Evolutionary conservation across 768 basidiomycete genomes (phyloP), one percentile per base, ranked within the genome.

Genomic region (Multifurca ochricompacta): DNA sequence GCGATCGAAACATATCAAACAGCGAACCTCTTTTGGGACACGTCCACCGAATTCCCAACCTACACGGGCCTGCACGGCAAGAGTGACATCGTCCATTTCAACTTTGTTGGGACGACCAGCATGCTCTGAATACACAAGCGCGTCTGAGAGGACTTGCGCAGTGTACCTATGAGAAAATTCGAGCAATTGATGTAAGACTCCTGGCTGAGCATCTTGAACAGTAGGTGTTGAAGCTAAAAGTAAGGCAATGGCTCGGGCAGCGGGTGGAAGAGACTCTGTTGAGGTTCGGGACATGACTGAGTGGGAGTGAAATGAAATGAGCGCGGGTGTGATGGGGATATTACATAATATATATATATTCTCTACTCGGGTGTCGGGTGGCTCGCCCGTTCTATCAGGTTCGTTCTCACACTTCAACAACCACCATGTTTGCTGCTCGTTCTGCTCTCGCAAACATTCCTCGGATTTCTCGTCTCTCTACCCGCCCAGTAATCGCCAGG

Each of bases 1-100:
- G 18, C 23, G 19, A 16, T 16, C 11, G 2, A 23, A 14, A 40
- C 6, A 21, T 14, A 35, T 32, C 9, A 19, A 34, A 16, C 23
- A 51, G 68, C 73, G 27, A 53, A 91, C 90, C 80, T 92, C 90
- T 70, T 91, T 91, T 3, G 90, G 90, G 27, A 92, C 81, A 35
- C 89, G 77, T 6, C 91, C 90, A 21, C 89, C 90, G 66, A 91
- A 87, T 68, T 92, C 91, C 91, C 91, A 92, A 39, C 90, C 91
- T 4, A 92, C 91, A 53, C 90, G 82, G 6, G 89, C 88, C 67
- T 92, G 90, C 4, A 91, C 83, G 2, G 89, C 87, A 36, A 92
- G 74, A 3, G 80, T 77, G 43, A 88, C 73, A 68, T 92, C 90
- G 59, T 92, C 89, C 75, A 84, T 79, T 59, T 91, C 89, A 51